Base-by-base conservation (phyloP, 2,329 filamentous ascomycete genomes). In the Colletotrichum acutatum region DNA sequence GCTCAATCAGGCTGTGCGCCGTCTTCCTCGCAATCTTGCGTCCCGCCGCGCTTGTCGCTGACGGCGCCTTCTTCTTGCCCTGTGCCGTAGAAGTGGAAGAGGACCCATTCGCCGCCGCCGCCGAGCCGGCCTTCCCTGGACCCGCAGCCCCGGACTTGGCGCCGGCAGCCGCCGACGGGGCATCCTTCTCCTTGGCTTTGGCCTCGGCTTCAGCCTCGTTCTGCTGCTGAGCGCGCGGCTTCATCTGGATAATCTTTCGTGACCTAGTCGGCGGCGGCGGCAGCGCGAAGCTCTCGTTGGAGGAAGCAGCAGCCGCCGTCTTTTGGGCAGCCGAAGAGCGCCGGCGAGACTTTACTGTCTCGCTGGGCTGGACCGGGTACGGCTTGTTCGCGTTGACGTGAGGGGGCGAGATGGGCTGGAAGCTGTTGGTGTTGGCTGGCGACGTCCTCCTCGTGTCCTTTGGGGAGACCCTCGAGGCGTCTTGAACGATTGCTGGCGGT, bases 181-280 rank as follows among this genome's bases (percentile, higher is more conserved):
- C 37, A 3, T 42, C 37, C 16, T 42, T 42, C 5, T 2, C 34
- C 34, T 37, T 37, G 5, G 37, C 37, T 14, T 42, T 72, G 57
- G 14, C 34, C 34, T 37, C 5, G 34, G 37, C 37, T 14, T 42
- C 72, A 54, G 79, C 77, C 26, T 76, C 75, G 46, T 83, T 79
- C 72, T 85, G 79, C 76, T 90, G 84, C 34, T 82, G 78, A 19
- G 62, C 19, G 30, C 86, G 83, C 22, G 90, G 96, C 83, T 97
- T 98, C 95, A 98, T 98, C 84, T 98, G 96, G 71, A 98, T 98
- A 80, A 99, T 98, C 85, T 97, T 98, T 78, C 96, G 92, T 54
- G 95, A 94, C 75, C 96, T 89, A 3, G 95, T 98, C 0, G 97
- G 97, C 19, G 96, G 97, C 11, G 97, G 97, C 24, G 97, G 97